Conservation (phyloP, 371 early-diverging fungal genomes). For the Mucor sp. region DNA sequence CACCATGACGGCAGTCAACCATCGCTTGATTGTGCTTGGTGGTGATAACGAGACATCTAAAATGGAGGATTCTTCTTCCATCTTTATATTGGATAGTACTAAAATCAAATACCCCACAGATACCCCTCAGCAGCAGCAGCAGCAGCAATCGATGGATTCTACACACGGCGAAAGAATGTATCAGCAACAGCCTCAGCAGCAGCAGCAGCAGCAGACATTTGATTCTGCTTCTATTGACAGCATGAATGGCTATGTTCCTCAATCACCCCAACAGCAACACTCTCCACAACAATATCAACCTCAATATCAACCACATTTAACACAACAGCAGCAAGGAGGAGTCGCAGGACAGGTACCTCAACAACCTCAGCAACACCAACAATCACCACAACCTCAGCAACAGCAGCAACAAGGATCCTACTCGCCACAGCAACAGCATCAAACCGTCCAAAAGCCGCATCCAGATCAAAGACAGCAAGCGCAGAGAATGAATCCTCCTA, state of each 20-base stretch:
- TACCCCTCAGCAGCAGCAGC: slow-evolving; percentile 22
- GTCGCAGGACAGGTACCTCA: neutral
- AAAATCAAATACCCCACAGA: slow-evolving; percentile 74
- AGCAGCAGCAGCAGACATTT: slow-evolving; percentile 14
- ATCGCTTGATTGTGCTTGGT: slow-evolving; percentile 67
- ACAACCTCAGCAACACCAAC: neutral
- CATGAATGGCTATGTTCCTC: neutral
- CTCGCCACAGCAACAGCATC: neutral
- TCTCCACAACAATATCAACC: neutral
- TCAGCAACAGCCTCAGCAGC: neutral
- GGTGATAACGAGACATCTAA: slow-evolving; percentile 58
- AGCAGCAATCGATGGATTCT: slow-evolving; percentile 6
- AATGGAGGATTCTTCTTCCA: slow-evolving; percentile 52
- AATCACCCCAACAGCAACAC: neutral
- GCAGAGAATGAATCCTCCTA: neutral
- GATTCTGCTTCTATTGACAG: neutral
- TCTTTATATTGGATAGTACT: slow-evolving; percentile 72
- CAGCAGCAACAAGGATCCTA: slow-evolving; percentile 9
- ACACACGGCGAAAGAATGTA: neutral
- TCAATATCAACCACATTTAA: neutral
- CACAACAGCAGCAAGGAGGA: slow-evolving; percentile 4
- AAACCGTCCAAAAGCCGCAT: neutral
- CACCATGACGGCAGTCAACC: slow-evolving; percentile 64
- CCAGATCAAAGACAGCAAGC: neutral
- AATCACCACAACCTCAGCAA: neutral